phyloP scores from a whole-genome alignment of 768 basidiomycete species.

The Mycena belliarum region DNA sequence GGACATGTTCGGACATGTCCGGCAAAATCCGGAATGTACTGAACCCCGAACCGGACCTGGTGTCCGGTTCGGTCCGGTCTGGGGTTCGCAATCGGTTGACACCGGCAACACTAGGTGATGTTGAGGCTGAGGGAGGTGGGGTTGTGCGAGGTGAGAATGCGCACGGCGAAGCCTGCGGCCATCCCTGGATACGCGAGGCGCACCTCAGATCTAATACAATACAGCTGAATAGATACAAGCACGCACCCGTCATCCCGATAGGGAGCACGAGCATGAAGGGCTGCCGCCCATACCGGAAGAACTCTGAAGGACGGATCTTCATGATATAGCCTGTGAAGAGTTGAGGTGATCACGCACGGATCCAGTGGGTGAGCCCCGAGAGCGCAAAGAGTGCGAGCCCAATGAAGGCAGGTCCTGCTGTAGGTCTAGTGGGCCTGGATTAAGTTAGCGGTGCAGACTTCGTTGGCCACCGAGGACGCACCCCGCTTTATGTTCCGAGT shows the following conservation, averaged over 20 bases:
- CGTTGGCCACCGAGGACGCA: not conserved
- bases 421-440: no score
- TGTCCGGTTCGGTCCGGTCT: no score
- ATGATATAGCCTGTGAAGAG: not conserved
- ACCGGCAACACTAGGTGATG: no score
- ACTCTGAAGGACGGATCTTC: not conserved
- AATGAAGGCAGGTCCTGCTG: not conserved
- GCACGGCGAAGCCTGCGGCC: not conserved
- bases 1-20: no score
- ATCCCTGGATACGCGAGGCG: not conserved
- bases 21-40: no score
- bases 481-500: not conserved
- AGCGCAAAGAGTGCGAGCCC: not conserved
- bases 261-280: not conserved
- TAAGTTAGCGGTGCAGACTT: no score
- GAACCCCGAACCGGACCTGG: no score
- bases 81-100: no score
- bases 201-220: not conserved
- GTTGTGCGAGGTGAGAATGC: not conserved
- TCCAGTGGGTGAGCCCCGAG: not conserved
- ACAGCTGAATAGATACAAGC: not conserved
- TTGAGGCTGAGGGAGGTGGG: not conserved
- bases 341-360: no score
- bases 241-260: conserved; percentile 2
- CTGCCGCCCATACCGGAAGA: not conserved